Conservation (phyloP, 495 filamentous ascomycete species). For the Penicillium arizonense region DNA sequence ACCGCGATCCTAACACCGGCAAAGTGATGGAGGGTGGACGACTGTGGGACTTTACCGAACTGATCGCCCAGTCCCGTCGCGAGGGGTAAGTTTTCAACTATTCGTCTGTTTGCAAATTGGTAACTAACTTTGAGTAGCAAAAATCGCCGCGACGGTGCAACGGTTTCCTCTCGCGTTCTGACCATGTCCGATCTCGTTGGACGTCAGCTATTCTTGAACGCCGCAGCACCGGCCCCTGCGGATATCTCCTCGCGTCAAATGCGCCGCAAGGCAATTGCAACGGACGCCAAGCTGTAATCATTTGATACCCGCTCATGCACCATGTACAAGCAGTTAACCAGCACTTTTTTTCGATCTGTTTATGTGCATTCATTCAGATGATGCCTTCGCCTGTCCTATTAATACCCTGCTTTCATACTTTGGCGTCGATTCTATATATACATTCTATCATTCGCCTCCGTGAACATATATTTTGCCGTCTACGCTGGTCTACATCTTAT, state of each 20-base stretch:
- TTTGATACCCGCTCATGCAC: constrained; percentile 2
- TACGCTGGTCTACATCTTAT: too few relatives aligned
- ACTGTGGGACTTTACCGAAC: constrained; percentile 88
- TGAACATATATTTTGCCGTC: too few relatives aligned
- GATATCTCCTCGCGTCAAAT: constrained; percentile 37
- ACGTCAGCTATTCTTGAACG: constrained; percentile 43
- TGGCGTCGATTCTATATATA: too few relatives aligned
- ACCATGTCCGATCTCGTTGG: constrained; percentile 65
- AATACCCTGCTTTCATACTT: too few relatives aligned
- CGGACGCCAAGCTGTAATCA: constrained; percentile 34
- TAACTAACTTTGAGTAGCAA: constrained; percentile 47
- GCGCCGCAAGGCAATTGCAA: constrained; percentile 38
- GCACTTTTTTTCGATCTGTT: background rate
- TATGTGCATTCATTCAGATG: too few relatives aligned
- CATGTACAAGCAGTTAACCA: background rate
- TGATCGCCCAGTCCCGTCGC: constrained; percentile 74
- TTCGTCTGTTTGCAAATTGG: background rate
- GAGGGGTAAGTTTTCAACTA: constrained; percentile 62
- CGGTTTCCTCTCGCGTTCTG: constrained; percentile 82
- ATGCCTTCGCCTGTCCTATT: too few relatives aligned
- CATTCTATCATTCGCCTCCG: too few relatives aligned
- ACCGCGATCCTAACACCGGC: constrained; percentile 59
- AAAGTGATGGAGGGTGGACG: constrained; percentile 64
- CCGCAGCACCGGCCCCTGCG: constrained; percentile 27
- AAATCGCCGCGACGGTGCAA: constrained; percentile 88